Base-by-base conservation (phyloP, 495 filamentous ascomycete genomes). In the Sabuloglossum arenarium region DNA sequence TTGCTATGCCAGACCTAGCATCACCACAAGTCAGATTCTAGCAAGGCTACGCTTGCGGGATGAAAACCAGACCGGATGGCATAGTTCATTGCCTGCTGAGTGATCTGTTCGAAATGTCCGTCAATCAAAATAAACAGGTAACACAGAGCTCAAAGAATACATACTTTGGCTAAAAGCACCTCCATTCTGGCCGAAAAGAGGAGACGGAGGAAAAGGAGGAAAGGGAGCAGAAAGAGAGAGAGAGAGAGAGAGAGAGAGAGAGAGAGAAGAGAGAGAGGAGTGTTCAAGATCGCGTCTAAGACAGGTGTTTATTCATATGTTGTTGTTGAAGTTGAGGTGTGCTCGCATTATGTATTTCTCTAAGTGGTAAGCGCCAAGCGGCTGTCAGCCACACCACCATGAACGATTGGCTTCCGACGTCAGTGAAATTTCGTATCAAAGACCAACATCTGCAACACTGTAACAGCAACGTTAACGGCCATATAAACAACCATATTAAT, bases 21-120 rank as follows among this genome's bases (percentile, higher is more conserved):
- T n/a, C 39, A 23, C 16, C 6, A 4, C 12, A 21, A 43, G 39
- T 12, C n/a, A 43, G n/a, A 21, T 5, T 23, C 39, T 3, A 43
- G 1, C 16, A 43, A 29, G 12, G 45, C 12, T 6, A 3, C 25
- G 4, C 19, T 21, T 23, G 9, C 19, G 21, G 0, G 32, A 10
- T 37, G 32, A 32, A 32, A 39, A 37, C 34, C 55, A 10, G 68
- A 80, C 75, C 80, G 73, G 59, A 94, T 85, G 67, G 86, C 88
- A 75, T 86, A 89, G 69, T 88, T 94, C 78, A 89, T 82, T 49
- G 87, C 86, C 70, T 94, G 88, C 63, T 84, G 76, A 49, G 82
- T 85, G 62, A 85, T 69, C 80, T 84, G 46, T 62, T 53, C 63
- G 56, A 14, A 23, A 19, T 54, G 43, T 10, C 49, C 8, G 27